phyloP scores from a whole-genome alignment of 2,329 filamentous ascomycete species.

The Emergomyces orientalis region DNA sequence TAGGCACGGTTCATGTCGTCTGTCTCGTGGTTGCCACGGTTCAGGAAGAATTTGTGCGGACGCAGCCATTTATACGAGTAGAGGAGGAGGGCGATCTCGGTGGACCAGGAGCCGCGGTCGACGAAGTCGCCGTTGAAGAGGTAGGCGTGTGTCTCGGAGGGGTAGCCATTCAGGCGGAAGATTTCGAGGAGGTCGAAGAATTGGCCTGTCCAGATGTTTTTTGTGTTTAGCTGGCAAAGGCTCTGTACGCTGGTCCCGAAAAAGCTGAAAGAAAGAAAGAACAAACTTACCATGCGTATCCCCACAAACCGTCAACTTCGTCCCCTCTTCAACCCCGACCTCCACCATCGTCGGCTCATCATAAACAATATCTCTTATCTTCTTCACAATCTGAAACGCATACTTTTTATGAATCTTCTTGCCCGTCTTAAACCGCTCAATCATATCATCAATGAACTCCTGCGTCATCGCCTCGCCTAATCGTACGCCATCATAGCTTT shows the following conservation, averaged over 20 bases:
- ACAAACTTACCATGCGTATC: conserved; percentile 75
- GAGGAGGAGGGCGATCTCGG: conserved; percentile 85
- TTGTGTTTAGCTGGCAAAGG: neutral
- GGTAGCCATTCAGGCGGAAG: conserved; percentile 81
- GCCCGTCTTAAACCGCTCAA: conserved; percentile 84
- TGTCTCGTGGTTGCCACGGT: conserved; percentile 96
- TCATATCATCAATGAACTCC: conserved; percentile 97
- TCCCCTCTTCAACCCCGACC: conserved; percentile 66
- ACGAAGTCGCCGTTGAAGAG: conserved; percentile 99
- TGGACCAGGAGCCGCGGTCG: conserved; percentile 94
- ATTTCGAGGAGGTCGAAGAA: conserved; percentile 97
- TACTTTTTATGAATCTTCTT: conserved; percentile 96
- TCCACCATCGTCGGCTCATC: conserved; percentile 97
- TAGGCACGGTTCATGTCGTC: conserved; percentile 99
- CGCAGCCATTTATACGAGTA: conserved; percentile 97
- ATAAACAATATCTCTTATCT: conserved; percentile 80
- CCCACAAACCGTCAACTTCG: conserved; percentile 84
- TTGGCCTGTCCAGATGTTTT: conserved; percentile 54
- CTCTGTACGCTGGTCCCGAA: neutral
- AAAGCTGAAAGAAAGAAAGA: neutral
- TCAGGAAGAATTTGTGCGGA: conserved; percentile 82
- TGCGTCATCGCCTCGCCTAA: conserved; percentile 79
- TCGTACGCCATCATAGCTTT: conserved; percentile 72
- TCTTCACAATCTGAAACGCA: conserved; percentile 89
- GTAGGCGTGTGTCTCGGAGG: conserved; percentile 79